Conservation (phyloP, 495 filamentous ascomycete species). For the Podospora anserina region DNA sequence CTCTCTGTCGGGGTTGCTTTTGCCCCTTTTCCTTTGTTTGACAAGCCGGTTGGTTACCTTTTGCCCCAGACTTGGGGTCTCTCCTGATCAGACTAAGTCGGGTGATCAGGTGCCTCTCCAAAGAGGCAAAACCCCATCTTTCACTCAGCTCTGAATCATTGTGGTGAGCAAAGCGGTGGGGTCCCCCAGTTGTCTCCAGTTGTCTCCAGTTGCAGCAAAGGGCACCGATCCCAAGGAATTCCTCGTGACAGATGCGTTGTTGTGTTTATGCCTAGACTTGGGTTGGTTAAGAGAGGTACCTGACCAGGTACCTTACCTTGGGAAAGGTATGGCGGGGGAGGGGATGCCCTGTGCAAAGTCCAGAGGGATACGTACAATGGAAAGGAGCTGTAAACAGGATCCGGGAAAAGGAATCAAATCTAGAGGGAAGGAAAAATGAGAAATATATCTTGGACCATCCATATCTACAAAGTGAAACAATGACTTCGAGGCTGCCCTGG, state of each 20-base stretch:
- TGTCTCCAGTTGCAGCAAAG: not conserved
- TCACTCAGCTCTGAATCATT: not conserved
- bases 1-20: not conserved
- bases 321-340: not conserved
- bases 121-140: not conserved
- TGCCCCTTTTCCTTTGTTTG: constrained; percentile 1
- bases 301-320: not conserved
- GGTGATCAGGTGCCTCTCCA: constrained; percentile 1
- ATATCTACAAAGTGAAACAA: not conserved
- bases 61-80: constrained; percentile 1
- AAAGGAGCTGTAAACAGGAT: not conserved
- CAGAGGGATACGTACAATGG: not conserved
- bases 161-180: not conserved
- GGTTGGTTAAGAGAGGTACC: not conserved
- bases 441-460: too few species aligned
- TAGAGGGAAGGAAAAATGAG: too few species aligned
- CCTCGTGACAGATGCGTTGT: constrained; percentile 4
- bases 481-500: constrained; percentile 1
- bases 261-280: not conserved
- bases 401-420: not conserved
- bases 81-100: not conserved
- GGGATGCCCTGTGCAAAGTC: not conserved
- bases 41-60: too few species aligned
- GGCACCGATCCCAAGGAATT: constrained; percentile 2
- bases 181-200: not conserved